A percentile compares a stretch with the other conserved stretches of the same genome.
Conservation (phyloP, 176 grass and related monocot species). For the Hordeum marinum region DNA sequence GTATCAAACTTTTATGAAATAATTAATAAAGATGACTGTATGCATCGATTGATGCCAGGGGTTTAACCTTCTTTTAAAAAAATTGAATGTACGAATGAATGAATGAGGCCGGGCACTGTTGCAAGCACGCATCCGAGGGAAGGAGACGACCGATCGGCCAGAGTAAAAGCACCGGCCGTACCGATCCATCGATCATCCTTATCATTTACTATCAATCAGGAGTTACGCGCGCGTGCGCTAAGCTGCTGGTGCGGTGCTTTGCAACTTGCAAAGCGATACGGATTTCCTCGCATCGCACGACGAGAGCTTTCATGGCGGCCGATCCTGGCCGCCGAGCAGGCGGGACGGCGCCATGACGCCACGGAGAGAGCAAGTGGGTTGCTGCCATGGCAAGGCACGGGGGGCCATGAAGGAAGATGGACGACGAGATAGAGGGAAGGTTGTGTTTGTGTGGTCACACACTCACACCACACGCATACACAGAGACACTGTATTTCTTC, state of each 20-base stretch:
- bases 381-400: neutral
- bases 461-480: too few species aligned
- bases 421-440: neutral
- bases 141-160: neutral
- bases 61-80: too few species aligned
- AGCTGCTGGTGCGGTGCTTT: neutral
- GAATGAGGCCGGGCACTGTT: neutral
- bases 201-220: neutral
- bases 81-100: too few species aligned
- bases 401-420: neutral
- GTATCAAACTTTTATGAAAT: too few species aligned
- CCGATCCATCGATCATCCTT: neutral
- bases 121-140: neutral
- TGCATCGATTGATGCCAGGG: too few species aligned
- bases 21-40: too few species aligned
- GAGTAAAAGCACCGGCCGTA: neutral
- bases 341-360: neutral
- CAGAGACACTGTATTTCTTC: too few species aligned
- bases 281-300: neutral
- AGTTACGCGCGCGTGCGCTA: neutral
- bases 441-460: conserved; percentile 25
- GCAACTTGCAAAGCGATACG: neutral
- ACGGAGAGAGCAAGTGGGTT: neutral
- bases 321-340: neutral
- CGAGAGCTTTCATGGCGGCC: conserved; percentile 15